Percentiles rank a stretch among this genome's conserved stretches.
Conservation (phyloP, 306 rosid genomes). For the Albizia julibrissin region DNA sequence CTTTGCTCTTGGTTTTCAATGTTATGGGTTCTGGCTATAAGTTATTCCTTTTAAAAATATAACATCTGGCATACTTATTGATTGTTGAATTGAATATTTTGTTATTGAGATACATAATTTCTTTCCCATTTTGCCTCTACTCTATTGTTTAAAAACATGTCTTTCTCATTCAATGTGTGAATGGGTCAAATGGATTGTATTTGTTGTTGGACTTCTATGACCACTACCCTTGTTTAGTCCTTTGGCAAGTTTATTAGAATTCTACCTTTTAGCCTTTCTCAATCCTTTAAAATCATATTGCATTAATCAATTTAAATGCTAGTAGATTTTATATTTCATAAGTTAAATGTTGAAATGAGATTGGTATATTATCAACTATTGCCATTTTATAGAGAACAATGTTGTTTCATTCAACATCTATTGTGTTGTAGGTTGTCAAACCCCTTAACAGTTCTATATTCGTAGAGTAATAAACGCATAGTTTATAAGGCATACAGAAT, state of each 20-base stretch:
- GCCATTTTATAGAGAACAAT: neutral
- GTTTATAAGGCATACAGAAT: no score
- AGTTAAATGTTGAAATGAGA: neutral
- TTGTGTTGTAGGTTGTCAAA: no score
- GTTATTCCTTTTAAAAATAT: neutral
- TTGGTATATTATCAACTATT: neutral
- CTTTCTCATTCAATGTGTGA: conserved; percentile 1
- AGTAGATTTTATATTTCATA: neutral
- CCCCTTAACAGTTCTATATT: no score
- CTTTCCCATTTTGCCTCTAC: neutral
- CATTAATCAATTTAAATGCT: neutral
- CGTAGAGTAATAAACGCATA: no score
- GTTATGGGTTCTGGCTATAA: neutral
- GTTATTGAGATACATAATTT: neutral
- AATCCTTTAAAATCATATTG: neutral
- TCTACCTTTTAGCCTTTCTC: neutral
- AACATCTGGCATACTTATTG: no score
- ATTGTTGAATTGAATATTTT: neutral
- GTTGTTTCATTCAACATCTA: neutral
- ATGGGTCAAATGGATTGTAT: neutral
- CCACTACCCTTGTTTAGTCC: neutral
- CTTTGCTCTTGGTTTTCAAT: neutral
- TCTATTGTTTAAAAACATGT: neutral
- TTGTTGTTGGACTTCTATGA: neutral
- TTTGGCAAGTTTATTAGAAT: neutral